Evolutionary conservation across 805 yeast species (phyloP).

Genomic region (Candida schatavii): DNA sequence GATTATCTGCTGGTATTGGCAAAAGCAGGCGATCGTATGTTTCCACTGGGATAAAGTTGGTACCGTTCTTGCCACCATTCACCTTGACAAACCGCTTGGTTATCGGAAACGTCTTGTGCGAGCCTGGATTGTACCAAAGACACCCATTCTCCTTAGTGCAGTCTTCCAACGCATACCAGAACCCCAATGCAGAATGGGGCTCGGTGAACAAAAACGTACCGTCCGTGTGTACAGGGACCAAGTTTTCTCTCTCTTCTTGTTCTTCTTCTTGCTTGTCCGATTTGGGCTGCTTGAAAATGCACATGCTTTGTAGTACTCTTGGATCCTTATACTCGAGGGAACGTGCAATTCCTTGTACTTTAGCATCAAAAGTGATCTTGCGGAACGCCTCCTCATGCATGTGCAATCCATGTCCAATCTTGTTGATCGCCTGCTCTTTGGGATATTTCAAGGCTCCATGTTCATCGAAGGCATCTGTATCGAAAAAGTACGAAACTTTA

Average conservation of each 20-base stretch:
- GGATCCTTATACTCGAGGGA: conserved; percentile 60
- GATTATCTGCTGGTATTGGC: conserved; percentile 24
- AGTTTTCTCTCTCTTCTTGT: conserved; percentile 37
- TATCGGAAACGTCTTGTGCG: conserved; percentile 58
- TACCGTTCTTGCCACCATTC: conserved; percentile 48
- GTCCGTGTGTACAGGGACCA: conserved; percentile 78
- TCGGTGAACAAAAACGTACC: conserved; percentile 69
- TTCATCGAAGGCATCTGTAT: conserved; percentile 61
- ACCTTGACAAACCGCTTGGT: conserved; percentile 62
- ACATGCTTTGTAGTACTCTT: conserved; percentile 73
- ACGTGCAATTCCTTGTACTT: conserved; percentile 49
- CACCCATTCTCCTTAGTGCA: conserved; percentile 70
- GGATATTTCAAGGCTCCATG: conserved; percentile 52
- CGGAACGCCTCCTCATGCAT: conserved; percentile 49
- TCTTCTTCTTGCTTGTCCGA: conserved; percentile 7
- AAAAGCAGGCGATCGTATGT: conserved; percentile 10
- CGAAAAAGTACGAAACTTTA: conserved; percentile 67
- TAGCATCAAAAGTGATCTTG: conserved; percentile 48
- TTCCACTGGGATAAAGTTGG: conserved; percentile 49
- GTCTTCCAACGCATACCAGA: conserved; percentile 79
- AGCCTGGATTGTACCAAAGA: conserved; percentile 64
- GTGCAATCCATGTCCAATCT: conserved; percentile 79
- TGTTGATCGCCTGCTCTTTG: conserved; percentile 60
- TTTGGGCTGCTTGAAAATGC: conserved; percentile 61
- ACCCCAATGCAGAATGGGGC: conserved; percentile 72